Evolutionary conservation across 2,329 filamentous ascomycete species (phyloP), one percentile per base, ranked within the genome.

Genomic region (Aureobasidium sp.): DNA sequence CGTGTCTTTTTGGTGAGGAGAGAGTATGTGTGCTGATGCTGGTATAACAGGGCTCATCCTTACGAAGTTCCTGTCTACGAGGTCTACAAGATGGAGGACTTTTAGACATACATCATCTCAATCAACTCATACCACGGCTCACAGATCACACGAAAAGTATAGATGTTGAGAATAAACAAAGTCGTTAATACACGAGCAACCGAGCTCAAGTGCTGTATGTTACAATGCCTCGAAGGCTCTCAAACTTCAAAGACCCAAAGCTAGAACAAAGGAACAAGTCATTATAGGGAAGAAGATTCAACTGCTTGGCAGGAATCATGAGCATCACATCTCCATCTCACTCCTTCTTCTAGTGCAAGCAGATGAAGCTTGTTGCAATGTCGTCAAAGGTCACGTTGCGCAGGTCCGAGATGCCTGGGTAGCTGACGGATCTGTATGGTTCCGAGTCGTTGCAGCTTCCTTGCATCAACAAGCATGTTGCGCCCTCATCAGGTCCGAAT

Each of bases 21-120:
- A 39, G 41, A 39, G 41, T 20, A 12, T 34, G 17, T 48, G 17
- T 61, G 29, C 47, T 58, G 47, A 56, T 62, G 31, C 61, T 5
- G 41, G 11, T n/a, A 12, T 17, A 12, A 22, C 59, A 79, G 77
- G 47, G 70, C 72, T 25, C 77, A 79, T 70, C 77, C 77, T 15
- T 79, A 79, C 63, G 77, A 79, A 65, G 76, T 77, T 65, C 69
- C 71, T 3, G 76, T 74, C 0, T 79, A 78, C 64, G 77, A 79
- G 65, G 76, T 79, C 1, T 78, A 78, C 65, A 77, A 74, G 69
- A 66, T 78, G 57, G 77, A 78, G 65, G 72, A 79, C 62, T 70
- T 78, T 39, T 79, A 63, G 31, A 57, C 4, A 22, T 20, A 29
- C 14, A 41, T 7, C 22, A 41, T 20, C n/a, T 9, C 17, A 1